Percentiles rank a stretch among this genome's conserved stretches.
Evolutionary conservation across 345 rosid species (phyloP).

Genomic region (Citrus australasica): DNA sequence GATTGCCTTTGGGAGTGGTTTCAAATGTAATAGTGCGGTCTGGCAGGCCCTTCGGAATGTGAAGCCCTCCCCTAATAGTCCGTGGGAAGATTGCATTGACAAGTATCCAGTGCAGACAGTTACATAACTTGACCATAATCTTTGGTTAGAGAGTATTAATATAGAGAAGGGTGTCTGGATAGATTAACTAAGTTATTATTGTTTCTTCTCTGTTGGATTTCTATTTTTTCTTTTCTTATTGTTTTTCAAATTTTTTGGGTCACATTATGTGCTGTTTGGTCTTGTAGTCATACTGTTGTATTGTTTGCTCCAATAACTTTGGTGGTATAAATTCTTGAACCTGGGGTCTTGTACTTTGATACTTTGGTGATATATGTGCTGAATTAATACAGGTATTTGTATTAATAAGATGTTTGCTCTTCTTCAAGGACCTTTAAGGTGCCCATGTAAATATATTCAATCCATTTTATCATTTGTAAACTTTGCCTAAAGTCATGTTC

Average conservation of each 20-base stretch:
- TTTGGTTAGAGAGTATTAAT: constrained; percentile 4
- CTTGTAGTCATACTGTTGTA: neutral
- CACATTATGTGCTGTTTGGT: constrained; percentile 15
- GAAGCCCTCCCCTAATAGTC: constrained; percentile 52
- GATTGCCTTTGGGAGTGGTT: constrained; percentile 88
- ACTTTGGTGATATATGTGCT: constrained; percentile 11
- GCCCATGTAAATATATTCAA: neutral
- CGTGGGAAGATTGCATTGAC: constrained; percentile 73
- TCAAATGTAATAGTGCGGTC: constrained; percentile 90
- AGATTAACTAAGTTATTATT: constrained; percentile 1
- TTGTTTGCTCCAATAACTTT: neutral
- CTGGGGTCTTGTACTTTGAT: constrained; percentile 18
- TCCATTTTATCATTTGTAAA: neutral
- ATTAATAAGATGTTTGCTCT: neutral
- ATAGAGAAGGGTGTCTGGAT: constrained; percentile 2
- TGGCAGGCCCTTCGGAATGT: constrained; percentile 63
- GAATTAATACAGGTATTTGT: constrained; percentile 1
- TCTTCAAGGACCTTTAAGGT: neutral
- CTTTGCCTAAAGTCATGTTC: neutral
- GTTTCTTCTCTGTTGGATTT: constrained; percentile 5
- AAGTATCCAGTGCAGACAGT: constrained; percentile 66
- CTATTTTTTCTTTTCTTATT: neutral
- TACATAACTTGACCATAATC: constrained; percentile 22
- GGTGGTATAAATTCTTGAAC: neutral
- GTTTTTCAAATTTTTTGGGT: neutral